phyloP scores from a whole-genome alignment of 768 basidiomycete species.

The Russula abietina region DNA sequence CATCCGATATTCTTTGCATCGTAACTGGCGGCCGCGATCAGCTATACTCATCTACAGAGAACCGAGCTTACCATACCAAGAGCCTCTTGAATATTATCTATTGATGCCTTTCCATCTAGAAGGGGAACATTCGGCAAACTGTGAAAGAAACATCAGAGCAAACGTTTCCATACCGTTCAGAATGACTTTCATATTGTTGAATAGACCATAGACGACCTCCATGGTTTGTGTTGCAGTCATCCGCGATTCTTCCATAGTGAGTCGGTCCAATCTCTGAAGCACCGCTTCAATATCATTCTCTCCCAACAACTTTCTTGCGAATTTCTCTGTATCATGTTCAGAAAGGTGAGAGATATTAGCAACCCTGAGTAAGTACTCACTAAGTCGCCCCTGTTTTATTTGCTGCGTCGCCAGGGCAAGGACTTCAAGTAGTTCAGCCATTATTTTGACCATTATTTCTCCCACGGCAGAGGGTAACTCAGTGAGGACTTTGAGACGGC shows the following conservation, averaged over 20 bases:
- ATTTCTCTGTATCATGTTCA: neutral
- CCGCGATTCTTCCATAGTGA: neutral
- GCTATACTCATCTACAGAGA: neutral
- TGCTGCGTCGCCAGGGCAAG: constrained; percentile 4
- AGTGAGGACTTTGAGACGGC: neutral
- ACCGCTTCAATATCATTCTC: neutral
- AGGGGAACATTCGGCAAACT: neutral
- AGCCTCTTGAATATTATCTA: neutral
- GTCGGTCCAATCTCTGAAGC: constrained; percentile 6
- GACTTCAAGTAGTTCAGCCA: neutral
- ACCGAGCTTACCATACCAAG: neutral
- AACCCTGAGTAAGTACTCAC: neutral
- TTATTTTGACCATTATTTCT: neutral
- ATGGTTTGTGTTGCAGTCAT: neutral
- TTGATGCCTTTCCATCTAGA: constrained; percentile 6
- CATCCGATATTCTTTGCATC: neutral
- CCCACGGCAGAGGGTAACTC: neutral
- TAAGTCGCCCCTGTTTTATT: constrained; percentile 5
- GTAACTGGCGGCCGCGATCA: neutral
- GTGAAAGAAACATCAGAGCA: too few species aligned
- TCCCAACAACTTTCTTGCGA: neutral
- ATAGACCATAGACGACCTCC: constrained; percentile 5
- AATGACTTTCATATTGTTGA: constrained; percentile 5
- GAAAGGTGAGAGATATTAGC: neutral
- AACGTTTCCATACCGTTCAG: neutral